Base-by-base conservation (phyloP, 345 rosid species). In the Sonneratia caseolaris region DNA sequence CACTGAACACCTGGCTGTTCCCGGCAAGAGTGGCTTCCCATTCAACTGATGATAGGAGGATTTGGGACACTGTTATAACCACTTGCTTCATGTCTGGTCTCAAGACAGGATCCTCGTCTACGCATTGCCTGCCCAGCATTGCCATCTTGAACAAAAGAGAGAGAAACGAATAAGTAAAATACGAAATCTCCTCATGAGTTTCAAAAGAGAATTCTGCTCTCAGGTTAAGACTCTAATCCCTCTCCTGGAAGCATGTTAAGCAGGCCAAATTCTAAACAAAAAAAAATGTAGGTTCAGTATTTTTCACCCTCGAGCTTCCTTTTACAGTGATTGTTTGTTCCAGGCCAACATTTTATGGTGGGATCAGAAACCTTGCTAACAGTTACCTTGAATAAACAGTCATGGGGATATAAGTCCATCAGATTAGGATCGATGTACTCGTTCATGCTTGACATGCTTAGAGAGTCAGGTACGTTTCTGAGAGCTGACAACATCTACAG, bases 11-110 rank as follows among this genome's bases (percentile, higher is more conserved):
- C 80, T 94, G 98, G 79, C 96, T 94, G 80, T 84, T 91, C 64
- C 98, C 97, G 1, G 98, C 97, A 66, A 94, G 95, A 66, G 98
- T 94, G 72, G 98, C 97, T 81, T 94, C 98, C 98, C 98, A 94
- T 83, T 94, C 98, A 16, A 91, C 86, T 9, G 97, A 90, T 38
- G 97, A 90, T 76, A 94, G 74, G 69, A 89, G 96, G 68, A 88
- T 90, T 79, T 94, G 98, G 21, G 98, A 94, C 32, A 94, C 80
- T 27, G 91, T 79, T 65, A 94, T 91, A 77, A 94, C 97, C 1
- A 86, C 89, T 76, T 94, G 95, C 88, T 90, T 94, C 97, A 91
- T 94, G 85, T 94, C 97, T 11, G 97, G 98, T 68, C 98, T 87
- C 10, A 91, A 76, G 59, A 91, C 85, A 11, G 96, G 88, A 84